These are phyloP conservation scores for Nitzschia putrida DNA, from an alignment of 108 stramenopile genomes.

Conservation along the genomic window DNA sequence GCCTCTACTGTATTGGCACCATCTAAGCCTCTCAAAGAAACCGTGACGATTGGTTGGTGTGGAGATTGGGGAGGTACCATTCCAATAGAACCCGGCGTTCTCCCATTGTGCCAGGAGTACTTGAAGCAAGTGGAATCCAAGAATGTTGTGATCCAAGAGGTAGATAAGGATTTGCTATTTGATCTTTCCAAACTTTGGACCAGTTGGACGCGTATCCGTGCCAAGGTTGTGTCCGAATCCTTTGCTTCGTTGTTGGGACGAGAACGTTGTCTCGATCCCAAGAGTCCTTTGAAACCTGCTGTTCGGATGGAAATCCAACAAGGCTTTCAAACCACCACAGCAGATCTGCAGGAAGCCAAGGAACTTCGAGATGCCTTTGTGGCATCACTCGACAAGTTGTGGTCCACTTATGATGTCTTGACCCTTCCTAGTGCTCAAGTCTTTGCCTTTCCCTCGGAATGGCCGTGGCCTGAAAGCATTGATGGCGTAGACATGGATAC, in stretches of 20 bases:
- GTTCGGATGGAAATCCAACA: constrained; percentile 44
- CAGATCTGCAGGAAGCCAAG: constrained; percentile 27
- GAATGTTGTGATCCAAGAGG: constrained; percentile 19
- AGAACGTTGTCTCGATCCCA: constrained; percentile 14
- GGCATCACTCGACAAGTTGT: constrained; percentile 12
- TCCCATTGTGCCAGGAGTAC: constrained; percentile 28
- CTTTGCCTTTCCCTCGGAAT: constrained; percentile 51
- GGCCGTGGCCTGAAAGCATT: constrained; percentile 42
- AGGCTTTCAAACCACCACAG: constrained; percentile 22
- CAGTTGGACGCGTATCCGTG: constrained; percentile 47
- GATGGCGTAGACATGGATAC: constrained; percentile 42
- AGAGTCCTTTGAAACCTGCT: constrained; percentile 36
- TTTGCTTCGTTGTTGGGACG: constrained; percentile 14
- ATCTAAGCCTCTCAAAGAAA: background rate
- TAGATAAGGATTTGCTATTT: constrained; percentile 23
- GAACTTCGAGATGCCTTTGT: constrained; percentile 7
- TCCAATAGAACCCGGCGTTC: constrained; percentile 53
- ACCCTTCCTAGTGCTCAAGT: constrained; percentile 54
- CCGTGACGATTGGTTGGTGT: constrained; percentile 49
- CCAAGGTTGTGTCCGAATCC: constrained; percentile 13
- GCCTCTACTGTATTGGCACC: constrained; percentile 28
- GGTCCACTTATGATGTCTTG: constrained; percentile 36
- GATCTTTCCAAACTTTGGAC: constrained; percentile 41
- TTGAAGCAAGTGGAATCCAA: constrained; percentile 15
- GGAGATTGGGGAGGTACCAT: constrained; percentile 52